These are phyloP conservation scores for Mycena olivaceomarginata DNA, from an alignment of 768 basidiomycete species.

Conservation along the genomic window DNA sequence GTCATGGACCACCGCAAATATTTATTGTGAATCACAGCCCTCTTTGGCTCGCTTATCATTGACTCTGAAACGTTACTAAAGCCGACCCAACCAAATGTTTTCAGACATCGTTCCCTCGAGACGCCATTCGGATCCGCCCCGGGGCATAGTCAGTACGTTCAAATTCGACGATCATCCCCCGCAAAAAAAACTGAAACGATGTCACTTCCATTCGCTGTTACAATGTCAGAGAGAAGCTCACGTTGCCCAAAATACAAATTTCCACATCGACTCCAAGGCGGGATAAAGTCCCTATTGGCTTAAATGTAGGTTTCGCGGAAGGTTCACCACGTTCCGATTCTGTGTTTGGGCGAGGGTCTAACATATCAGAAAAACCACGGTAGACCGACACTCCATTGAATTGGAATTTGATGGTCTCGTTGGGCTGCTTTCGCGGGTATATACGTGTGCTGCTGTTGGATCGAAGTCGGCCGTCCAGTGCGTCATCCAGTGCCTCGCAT, in stretches of 20 bases:
- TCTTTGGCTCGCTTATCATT: not conserved
- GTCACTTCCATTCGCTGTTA: no score
- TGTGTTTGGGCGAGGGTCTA: conserved; percentile 7
- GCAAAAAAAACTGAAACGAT: not conserved
- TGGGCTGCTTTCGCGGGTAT: not conserved
- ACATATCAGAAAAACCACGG: not conserved
- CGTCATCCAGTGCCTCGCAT: not conserved
- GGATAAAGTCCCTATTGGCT: not conserved
- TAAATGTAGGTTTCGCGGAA: not conserved
- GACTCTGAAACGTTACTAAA: not conserved
- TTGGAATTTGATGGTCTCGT: not conserved
- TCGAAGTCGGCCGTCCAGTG: conserved; percentile 2
- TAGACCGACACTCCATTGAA: conserved; percentile 5
- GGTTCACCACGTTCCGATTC: not conserved
- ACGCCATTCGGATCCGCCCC: conserved; percentile 4
- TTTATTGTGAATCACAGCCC: not conserved
- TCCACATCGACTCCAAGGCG: not conserved
- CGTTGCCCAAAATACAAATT: not conserved
- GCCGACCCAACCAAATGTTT: not conserved
- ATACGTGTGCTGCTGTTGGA: not conserved
- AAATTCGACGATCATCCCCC: not conserved
- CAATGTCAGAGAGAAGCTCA: no score
- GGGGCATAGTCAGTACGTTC: conserved; percentile 3
- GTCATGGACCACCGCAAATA: not conserved
- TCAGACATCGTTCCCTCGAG: conserved; percentile 9